Evolutionary conservation across 257 asterid species (phyloP).

Genomic region (Rubia yunnanensis): DNA sequence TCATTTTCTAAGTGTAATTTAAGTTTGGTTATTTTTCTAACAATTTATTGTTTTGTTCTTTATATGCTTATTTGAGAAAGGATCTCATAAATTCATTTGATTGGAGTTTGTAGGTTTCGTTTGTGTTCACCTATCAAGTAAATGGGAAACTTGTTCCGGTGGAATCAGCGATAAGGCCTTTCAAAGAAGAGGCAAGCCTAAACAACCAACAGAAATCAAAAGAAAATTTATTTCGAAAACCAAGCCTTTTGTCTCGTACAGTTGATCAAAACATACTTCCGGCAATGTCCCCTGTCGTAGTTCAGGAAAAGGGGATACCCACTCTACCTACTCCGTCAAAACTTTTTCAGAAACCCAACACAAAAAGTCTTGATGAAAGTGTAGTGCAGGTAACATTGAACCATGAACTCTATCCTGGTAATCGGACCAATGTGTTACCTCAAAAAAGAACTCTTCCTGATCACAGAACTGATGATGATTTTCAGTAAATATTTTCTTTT

Average conservation of each 20-base stretch:
- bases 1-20: background rate
- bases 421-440: constrained; percentile 25
- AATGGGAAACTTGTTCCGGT: constrained; percentile 85
- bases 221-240: constrained; percentile 25
- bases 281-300: constrained; percentile 23
- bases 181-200: constrained; percentile 21
- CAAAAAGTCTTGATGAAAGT: constrained; percentile 42
- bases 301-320: constrained; percentile 18
- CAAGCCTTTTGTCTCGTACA: constrained; percentile 21
- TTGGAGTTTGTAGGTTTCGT: constrained; percentile 59
- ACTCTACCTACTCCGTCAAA: constrained; percentile 27
- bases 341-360: constrained; percentile 40
- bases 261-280: constrained; percentile 22
- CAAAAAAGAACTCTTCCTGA: constrained; percentile 35
- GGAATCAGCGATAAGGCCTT: constrained; percentile 46
- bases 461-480: constrained; percentile 52
- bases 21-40: background rate
- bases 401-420: constrained; percentile 24
- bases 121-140: constrained; percentile 88
- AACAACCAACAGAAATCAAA: constrained; percentile 24
- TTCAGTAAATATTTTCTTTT: constrained; percentile 29
- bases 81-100: background rate
- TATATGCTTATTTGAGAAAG: background rate
- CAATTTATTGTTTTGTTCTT: background rate
- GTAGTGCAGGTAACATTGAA: constrained; percentile 17